Conservation (phyloP, 768 basidiomycete genomes). For the Trametes coccinea region DNA sequence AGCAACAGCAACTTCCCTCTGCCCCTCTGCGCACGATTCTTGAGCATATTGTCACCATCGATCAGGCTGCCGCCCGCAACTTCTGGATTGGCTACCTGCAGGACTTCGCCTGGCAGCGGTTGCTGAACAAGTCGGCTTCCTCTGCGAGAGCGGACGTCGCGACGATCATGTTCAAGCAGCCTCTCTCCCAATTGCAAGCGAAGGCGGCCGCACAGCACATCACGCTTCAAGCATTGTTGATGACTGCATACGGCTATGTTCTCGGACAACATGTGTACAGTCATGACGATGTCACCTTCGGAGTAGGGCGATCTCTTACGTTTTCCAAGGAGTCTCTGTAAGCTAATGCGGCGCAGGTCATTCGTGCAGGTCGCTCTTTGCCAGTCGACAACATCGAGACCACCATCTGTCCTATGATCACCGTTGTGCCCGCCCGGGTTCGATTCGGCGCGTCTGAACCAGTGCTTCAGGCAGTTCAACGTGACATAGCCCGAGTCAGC, state of each 20-base stretch:
- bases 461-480: constrained; percentile 28
- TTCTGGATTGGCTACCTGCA: constrained; percentile 32
- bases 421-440: constrained; percentile 33
- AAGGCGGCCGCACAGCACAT: constrained; percentile 29
- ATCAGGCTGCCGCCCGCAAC: constrained; percentile 16
- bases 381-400: constrained; percentile 29
- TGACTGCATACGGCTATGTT: constrained; percentile 32
- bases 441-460: constrained; percentile 16
- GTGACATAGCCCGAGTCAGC: constrained; percentile 30
- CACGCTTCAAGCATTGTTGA: constrained; percentile 36
- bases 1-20: constrained; percentile 10
- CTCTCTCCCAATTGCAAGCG: constrained; percentile 26
- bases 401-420: constrained; percentile 31
- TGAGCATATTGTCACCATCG: constrained; percentile 26
- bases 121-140: constrained; percentile 17
- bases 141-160: constrained; percentile 14
- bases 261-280: constrained; percentile 28
- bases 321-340: no score
- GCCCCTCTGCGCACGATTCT: constrained; percentile 25
- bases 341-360: constrained; percentile 23
- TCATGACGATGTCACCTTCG: constrained; percentile 34
- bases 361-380: constrained; percentile 34
- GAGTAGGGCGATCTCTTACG: constrained; percentile 25
- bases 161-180: constrained; percentile 3
- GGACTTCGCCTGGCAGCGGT: constrained; percentile 17